Evolutionary conservation across 2,329 filamentous ascomycete species (phyloP).

Genomic region (Hypoxylon sp.): DNA sequence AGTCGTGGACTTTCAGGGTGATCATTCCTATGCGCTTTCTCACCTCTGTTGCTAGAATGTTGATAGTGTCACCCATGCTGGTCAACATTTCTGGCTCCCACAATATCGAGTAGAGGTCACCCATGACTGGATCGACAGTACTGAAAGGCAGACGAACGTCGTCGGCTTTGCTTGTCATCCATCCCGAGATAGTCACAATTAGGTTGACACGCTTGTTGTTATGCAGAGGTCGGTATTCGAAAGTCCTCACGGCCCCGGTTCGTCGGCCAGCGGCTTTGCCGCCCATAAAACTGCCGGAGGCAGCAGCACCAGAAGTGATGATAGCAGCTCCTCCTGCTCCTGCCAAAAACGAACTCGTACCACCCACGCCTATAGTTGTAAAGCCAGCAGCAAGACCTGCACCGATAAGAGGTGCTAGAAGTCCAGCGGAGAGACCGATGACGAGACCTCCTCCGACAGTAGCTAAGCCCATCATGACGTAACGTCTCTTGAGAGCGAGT

Average conservation of each 20-base stretch:
- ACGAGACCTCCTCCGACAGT: slow-evolving; percentile 95
- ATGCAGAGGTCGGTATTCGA: slow-evolving; percentile 95
- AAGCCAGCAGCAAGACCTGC: slow-evolving; percentile 94
- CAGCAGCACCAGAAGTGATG: slow-evolving; percentile 89
- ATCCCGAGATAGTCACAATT: slow-evolving; percentile 94
- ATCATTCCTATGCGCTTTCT: slow-evolving; percentile 53
- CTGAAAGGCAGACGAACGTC: slow-evolving; percentile 96
- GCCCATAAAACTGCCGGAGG: slow-evolving; percentile 89
- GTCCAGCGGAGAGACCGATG: slow-evolving; percentile 92
- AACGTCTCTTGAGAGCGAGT: slow-evolving; percentile 81
- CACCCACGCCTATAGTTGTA: slow-evolving; percentile 91
- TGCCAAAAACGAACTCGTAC: slow-evolving; percentile 89
- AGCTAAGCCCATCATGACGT: slow-evolving; percentile 95
- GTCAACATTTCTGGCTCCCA: slow-evolving; percentile 99
- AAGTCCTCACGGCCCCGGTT: slow-evolving; percentile 93
- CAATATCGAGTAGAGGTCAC: slow-evolving; percentile 94
- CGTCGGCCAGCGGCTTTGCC: slow-evolving; percentile 86
- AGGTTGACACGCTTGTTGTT: slow-evolving; percentile 98
- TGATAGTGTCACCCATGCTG: slow-evolving; percentile 98
- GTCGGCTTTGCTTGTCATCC: slow-evolving; percentile 98
- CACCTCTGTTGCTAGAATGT: slow-evolving; percentile 97
- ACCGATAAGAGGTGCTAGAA: slow-evolving; percentile 93
- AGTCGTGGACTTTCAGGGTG: slow-evolving; percentile 37
- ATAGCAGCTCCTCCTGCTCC: slow-evolving; percentile 93
- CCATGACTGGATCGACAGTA: slow-evolving; percentile 97